Evolutionary conservation across 805 yeast genomes (phyloP).

Genomic region (Saccharomycopsis sp.): DNA sequence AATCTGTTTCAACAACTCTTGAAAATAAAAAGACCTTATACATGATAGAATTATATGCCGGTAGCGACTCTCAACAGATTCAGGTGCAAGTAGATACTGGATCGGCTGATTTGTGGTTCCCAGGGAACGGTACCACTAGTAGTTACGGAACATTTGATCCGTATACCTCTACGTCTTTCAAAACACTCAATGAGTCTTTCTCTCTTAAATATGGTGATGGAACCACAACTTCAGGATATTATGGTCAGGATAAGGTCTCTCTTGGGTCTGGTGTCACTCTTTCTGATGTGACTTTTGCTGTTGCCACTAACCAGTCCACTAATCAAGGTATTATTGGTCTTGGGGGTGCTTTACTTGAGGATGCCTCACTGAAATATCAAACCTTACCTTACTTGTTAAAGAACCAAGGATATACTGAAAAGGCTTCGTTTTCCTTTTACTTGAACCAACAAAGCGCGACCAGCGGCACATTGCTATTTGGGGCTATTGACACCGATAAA

Average conservation of each 20-base stretch:
- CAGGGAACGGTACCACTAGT: slow-evolving; percentile 1
- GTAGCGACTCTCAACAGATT: slow-evolving; percentile 11
- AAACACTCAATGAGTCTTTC: slow-evolving; percentile 6
- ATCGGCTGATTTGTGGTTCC: slow-evolving; percentile 17
- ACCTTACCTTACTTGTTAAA: slow-evolving; percentile 16
- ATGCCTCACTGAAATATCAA: slow-evolving; percentile 2
- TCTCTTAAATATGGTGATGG: slow-evolving; percentile 14
- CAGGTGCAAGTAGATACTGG: slow-evolving; percentile 17
- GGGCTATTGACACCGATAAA: slow-evolving; percentile 37
- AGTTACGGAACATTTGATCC: neutral
- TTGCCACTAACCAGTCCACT: slow-evolving; percentile 15
- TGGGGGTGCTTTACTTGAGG: slow-evolving; percentile 5
- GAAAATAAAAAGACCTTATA: slow-evolving; percentile 10
- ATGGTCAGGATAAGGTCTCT: slow-evolving; percentile 4
- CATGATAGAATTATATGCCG: slow-evolving; percentile 9
- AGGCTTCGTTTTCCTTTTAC: slow-evolving; percentile 12
- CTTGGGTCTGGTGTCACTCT: slow-evolving; percentile 8
- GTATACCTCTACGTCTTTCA: neutral
- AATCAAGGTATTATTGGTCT: slow-evolving; percentile 15
- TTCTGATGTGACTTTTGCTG: slow-evolving; percentile 8
- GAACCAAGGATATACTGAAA: neutral
- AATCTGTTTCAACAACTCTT: slow-evolving; percentile 5
- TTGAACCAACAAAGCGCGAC: slow-evolving; percentile 6
- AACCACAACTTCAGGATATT: slow-evolving; percentile 8
- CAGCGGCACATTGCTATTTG: slow-evolving; percentile 13